Conservation (phyloP, 23 red algal species). For the Gracilaria gracilis region DNA sequence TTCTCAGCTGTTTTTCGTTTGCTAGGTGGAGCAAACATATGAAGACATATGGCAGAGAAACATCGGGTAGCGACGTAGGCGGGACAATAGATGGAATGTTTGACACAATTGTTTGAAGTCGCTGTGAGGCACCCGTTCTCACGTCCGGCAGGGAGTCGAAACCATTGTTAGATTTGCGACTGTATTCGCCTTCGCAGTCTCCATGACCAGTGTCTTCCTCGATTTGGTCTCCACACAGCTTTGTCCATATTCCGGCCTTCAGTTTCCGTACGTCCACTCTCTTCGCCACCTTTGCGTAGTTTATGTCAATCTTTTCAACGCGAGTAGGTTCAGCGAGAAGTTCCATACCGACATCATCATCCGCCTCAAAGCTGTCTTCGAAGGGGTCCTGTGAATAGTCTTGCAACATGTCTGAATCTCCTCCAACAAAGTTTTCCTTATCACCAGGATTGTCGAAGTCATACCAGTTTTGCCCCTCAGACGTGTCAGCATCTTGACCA, state of each 20-base stretch:
- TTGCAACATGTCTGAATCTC: slow-evolving; percentile 16
- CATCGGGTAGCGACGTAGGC: slow-evolving; percentile 42
- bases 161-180: background rate
- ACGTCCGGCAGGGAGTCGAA: slow-evolving; percentile 4
- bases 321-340: slow-evolving; percentile 61
- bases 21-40: slow-evolving; percentile 97
- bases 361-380: slow-evolving; percentile 22
- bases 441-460: slow-evolving; percentile 56
- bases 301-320: slow-evolving; percentile 80
- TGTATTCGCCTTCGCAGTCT: background rate
- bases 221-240: slow-evolving; percentile 44
- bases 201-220: background rate
- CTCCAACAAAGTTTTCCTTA: slow-evolving; percentile 46
- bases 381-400: background rate
- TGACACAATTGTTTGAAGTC: slow-evolving; percentile 45
- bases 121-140: slow-evolving; percentile 7
- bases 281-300: slow-evolving; percentile 92
- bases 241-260: slow-evolving; percentile 83
- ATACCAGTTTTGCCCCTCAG: slow-evolving; percentile 45
- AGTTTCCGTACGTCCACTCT: slow-evolving; percentile 91
- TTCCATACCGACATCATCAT: slow-evolving; percentile 34
- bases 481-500: background rate
- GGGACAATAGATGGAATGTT: slow-evolving; percentile 48
- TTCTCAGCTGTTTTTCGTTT: slow-evolving; percentile 83
- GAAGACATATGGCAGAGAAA: slow-evolving; percentile 92